Evolutionary conservation across 768 basidiomycete genomes (phyloP).

Genomic region (Mrakia frigida): DNA sequence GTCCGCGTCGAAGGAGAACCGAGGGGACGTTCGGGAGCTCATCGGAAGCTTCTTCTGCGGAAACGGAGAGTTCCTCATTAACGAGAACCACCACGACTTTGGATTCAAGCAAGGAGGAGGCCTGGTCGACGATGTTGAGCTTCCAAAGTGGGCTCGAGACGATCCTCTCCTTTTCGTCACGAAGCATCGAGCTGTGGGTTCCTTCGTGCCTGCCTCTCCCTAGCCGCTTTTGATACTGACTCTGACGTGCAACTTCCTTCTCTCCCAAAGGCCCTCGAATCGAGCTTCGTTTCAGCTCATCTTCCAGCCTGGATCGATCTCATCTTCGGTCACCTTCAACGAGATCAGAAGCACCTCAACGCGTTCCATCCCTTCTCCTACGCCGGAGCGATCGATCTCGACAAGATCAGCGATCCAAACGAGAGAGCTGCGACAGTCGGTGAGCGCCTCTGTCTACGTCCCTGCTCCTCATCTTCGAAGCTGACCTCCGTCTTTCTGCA

Average conservation of each 20-base stretch:
- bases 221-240: too few relatives aligned
- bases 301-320: constrained; percentile 89
- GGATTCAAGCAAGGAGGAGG: constrained; percentile 43
- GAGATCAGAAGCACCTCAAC: constrained; percentile 49
- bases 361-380: constrained; percentile 91
- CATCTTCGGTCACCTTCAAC: constrained; percentile 53
- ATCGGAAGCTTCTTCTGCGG: constrained; percentile 59
- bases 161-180: constrained; percentile 78
- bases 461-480: too few relatives aligned
- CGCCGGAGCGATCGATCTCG: constrained; percentile 80
- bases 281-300: constrained; percentile 74
- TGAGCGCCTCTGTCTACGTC: too few relatives aligned
- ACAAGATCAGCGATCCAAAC: constrained; percentile 74
- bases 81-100: constrained; percentile 53
- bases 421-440: constrained; percentile 90
- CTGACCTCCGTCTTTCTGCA: constrained; percentile 34
- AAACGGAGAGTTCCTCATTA: constrained; percentile 67
- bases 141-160: constrained; percentile 82
- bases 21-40: constrained; percentile 88
- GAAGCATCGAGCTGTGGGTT: constrained; percentile 64
- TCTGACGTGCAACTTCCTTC: neutral
- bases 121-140: constrained; percentile 75
- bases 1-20: constrained; percentile 75
- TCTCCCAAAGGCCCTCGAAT: constrained; percentile 68
- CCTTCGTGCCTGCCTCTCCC: neutral